Percentiles rank a stretch among this genome's conserved stretches.
phyloP scores from a whole-genome alignment of 352 stramenopile species.

The Phytophthora colocasiae region DNA sequence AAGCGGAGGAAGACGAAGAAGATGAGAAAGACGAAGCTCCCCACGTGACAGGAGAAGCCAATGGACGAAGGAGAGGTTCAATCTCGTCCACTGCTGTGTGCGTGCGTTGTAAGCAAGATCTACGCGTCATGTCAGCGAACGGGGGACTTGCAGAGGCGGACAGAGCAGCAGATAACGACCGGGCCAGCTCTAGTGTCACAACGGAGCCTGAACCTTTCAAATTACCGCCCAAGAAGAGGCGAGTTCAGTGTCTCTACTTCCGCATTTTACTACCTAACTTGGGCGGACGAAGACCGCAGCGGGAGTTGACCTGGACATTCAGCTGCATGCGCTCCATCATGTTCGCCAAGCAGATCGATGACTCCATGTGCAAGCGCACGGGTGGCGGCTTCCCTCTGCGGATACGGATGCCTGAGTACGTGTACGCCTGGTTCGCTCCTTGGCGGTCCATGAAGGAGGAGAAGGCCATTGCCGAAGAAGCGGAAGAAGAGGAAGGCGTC shows the following conservation, averaged over 20 bases:
- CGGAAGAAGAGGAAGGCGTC: neutral
- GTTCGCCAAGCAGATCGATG: conserved; percentile 88
- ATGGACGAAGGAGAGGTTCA: neutral
- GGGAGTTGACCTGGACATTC: conserved; percentile 86
- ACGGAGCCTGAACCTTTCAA: conserved; percentile 21
- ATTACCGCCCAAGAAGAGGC: conserved; percentile 41
- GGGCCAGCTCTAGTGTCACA: neutral
- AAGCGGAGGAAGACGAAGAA: conserved; percentile 52
- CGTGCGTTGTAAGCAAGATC: conserved; percentile 66
- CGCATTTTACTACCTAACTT: conserved; percentile 93
- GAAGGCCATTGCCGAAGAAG: conserved; percentile 51
- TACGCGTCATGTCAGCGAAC: conserved; percentile 45
- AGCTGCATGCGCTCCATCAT: conserved; percentile 92
- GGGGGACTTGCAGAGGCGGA: conserved; percentile 28
- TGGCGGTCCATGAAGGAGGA: conserved; percentile 67
- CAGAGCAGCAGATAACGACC: conserved; percentile 3
- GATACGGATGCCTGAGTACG: conserved; percentile 93
- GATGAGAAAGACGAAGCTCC: conserved; percentile 44
- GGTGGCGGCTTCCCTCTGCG: conserved; percentile 54
- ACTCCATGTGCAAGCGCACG: conserved; percentile 68
- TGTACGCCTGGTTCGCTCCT: conserved; percentile 93
- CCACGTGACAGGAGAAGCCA: neutral
- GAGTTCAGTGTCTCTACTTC: conserved; percentile 89
- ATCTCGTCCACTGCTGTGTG: conserved; percentile 42
- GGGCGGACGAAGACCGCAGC: conserved; percentile 75